Evolutionary conservation across 1,284 basidiomycete genomes (phyloP), one percentile per base, ranked within the genome.

Genomic region (Clitocybe nebularis): DNA sequence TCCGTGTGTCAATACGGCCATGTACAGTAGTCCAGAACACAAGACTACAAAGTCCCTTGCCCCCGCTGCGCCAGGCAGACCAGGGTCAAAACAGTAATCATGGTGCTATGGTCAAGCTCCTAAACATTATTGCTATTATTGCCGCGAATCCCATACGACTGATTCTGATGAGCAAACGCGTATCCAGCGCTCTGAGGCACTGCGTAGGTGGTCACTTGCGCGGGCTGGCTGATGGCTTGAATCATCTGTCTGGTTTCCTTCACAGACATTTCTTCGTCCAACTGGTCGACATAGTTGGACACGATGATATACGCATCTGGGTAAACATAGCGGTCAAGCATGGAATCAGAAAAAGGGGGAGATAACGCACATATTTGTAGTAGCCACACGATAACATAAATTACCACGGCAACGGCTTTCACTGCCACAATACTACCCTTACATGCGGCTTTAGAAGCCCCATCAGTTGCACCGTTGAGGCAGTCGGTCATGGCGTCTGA

Each of bases 311-410:
- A 67, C 1, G 60, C 63, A 49, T 68, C 69, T 72, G 39, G 36
- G 24, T 37, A 36, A 41, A 32, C 11, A 25, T 36, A 17, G 29
- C 44, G 20, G 26, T 46, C 1, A 46, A 9, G 14, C 17, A 20
- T 17, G 14, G 32, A 41, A 28, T 39, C 40, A 20, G 5, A 40
- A 19, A 29, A 20, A 20, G 34, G 14, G 3, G 25, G 39, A 33
- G 39, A 35, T 9, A 22, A 70, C 73, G 44, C 52, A 78, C 77
- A 80, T 34, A 75, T 63, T 51, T 76, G 61, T 38, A 78, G 51
- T 35, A 78, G 49, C 69, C 77, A 72, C 30, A 63, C 59, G 25
- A 75, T 37, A 32, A 69, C 49, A 45, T 70, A 72, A 16, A 67
- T 48, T 6, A 56, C 61, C n/a, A 72, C 56, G 37, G 64, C 55